Percentiles rank a stretch among this genome's conserved stretches.
phyloP scores from a whole-genome alignment of 352 stramenopile species.

The Nothophytophthora sp. region DNA sequence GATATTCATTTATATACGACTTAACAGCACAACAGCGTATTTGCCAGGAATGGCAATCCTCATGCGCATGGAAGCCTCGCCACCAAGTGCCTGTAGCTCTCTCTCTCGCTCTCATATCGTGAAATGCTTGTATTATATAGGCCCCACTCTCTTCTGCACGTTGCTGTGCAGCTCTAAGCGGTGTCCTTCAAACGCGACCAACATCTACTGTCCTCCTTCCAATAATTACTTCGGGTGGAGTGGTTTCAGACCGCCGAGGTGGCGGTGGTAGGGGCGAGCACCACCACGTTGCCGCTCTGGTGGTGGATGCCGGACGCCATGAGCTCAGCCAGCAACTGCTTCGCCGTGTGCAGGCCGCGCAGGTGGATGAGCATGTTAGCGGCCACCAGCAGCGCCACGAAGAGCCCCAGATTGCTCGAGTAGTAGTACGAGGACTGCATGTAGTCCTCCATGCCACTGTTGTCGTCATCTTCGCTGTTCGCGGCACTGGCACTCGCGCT shows the following conservation, averaged over 20 bases:
- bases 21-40: too few species aligned
- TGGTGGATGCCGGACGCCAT: conserved; percentile 23
- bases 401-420: conserved; percentile 37
- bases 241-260: conserved; percentile 22
- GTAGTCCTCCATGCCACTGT: conserved; percentile 21
- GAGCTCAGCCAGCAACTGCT: conserved; percentile 33
- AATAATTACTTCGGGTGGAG: too few species aligned
- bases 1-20: too few species aligned
- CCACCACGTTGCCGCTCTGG: conserved; percentile 11
- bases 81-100: too few species aligned
- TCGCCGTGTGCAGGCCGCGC: conserved; percentile 39
- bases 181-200: too few species aligned
- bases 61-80: too few species aligned
- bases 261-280: conserved; percentile 21
- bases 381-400: conserved; percentile 51
- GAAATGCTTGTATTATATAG: too few species aligned
- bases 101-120: too few species aligned
- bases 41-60: too few species aligned
- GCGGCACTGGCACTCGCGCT: conserved; percentile 8
- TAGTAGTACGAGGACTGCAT: conserved; percentile 35
- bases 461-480: conserved; percentile 12
- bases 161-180: too few species aligned
- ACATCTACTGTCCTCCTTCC: conserved; percentile 6
- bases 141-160: too few species aligned
- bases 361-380: conserved; percentile 67